phyloP scores from a whole-genome alignment of 176 grass and related monocot genomes.

The Saccharum spontaneum region DNA sequence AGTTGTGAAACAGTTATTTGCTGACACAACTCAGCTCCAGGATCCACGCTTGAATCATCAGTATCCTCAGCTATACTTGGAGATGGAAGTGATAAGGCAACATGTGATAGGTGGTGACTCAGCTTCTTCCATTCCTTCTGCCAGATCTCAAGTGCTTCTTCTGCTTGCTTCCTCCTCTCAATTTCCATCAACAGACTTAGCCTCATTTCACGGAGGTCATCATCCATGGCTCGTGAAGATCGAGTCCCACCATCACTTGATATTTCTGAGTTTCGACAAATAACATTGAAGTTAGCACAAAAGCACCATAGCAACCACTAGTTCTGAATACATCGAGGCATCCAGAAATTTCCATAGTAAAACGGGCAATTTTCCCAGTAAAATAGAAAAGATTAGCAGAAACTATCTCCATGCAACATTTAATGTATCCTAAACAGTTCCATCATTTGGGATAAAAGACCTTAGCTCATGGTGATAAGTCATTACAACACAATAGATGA shows the following conservation, averaged over 20 bases:
- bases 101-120: conserved; percentile 63
- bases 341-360: neutral
- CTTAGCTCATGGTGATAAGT: neutral
- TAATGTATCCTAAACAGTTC: neutral
- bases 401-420: conserved; percentile 1
- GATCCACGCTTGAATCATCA: conserved; percentile 58
- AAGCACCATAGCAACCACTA: neutral
- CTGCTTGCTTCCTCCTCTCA: conserved; percentile 77
- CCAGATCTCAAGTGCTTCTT: conserved; percentile 73
- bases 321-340: neutral
- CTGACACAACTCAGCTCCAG: conserved; percentile 66
- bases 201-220: conserved; percentile 78
- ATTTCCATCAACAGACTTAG: conserved; percentile 78
- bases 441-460: neutral
- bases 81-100: conserved; percentile 62
- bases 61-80: conserved; percentile 39
- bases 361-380: neutral
- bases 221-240: conserved; percentile 49
- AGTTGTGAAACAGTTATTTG: conserved; percentile 80
- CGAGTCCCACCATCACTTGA: conserved; percentile 70
- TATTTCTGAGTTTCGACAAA: conserved; percentile 64
- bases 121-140: conserved; percentile 77
- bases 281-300: conserved; percentile 4
- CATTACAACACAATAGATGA: neutral
- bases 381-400: neutral